Base-by-base conservation (phyloP, 768 basidiomycete genomes). In the Boletus bicolor region DNA sequence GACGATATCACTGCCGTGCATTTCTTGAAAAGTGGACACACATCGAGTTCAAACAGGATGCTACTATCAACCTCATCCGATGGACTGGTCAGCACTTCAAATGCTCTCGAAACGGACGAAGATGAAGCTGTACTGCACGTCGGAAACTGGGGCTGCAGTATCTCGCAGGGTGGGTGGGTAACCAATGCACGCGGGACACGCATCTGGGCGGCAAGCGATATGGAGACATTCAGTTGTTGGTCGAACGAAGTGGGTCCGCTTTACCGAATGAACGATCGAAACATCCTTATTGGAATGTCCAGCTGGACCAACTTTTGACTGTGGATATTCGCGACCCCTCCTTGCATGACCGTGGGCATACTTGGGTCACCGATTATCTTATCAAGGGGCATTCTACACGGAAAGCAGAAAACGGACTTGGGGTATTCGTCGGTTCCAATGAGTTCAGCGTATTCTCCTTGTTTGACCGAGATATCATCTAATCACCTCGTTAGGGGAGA, bases 141-240 rank as follows among this genome's bases (percentile, higher is more conserved):
- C 24, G 89, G 87, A n/a, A 93, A 93, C 59, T 91, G 87, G 84
- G 91, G 88, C 2, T 85, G 84, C 64, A 92, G 87, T 64, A 74
- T 92, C 56, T 86, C 87, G 0, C 88, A 90, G 65, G 84, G 82
- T 7, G 92, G 86, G 2, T 89, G 85, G 87, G 79, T 82, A 49
- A 66, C 74, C 19, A 58, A 66, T 19, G 47, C 66, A 34, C 53
- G 67, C 24, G 68, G 71, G 5, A 73, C 73, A 32, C 73, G 69
- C 45, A 76, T 93, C 8, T 97, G 93, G 93, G 88, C 87, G 24
- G 80, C 84, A 11, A 94, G 91, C 60, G 95, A 97, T 73, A 97
- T 97, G 94, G 93, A 98, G 71, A 93, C 90, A 0, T 89, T 95
- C 61, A 88, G 89, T 53, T 78, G 82, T 14, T 98, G 93, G 95